Evolutionary conservation across 108 stramenopile species (phyloP).

Genomic region (Conticribra guillardii): DNA sequence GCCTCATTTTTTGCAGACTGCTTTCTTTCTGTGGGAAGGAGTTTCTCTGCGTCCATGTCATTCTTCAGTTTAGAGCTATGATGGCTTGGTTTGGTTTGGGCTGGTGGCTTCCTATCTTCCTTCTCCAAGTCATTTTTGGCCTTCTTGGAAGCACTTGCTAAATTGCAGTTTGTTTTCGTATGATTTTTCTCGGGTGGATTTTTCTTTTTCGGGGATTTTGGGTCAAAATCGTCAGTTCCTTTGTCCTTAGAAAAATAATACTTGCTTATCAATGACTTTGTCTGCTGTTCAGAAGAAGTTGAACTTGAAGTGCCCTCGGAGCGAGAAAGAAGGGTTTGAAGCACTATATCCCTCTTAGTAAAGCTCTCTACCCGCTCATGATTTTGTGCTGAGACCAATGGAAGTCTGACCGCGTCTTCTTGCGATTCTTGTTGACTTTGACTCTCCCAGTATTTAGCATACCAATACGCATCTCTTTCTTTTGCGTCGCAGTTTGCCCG

Average conservation of each 20-base stretch:
- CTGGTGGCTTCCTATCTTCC: neutral
- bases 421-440: neutral
- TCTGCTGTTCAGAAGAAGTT: conserved; percentile 14
- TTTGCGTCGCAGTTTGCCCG: neutral
- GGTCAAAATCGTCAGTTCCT: neutral
- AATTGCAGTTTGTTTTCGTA: neutral
- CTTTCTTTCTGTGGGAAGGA: too few relatives aligned
- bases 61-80: too few relatives aligned
- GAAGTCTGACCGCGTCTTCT: neutral
- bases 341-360: conserved; percentile 14
- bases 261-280: conserved; percentile 19
- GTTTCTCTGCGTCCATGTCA: too few relatives aligned
- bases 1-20: too few relatives aligned
- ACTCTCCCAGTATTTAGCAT: neutral
- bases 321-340: conserved; percentile 12
- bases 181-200: neutral
- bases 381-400: neutral
- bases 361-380: neutral
- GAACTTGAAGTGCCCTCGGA: neutral
- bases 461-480: neutral
- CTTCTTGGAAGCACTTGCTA: neutral
- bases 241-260: conserved; percentile 14
- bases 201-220: neutral
- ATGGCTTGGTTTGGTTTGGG: too few relatives aligned
- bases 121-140: neutral